Percentiles rank a stretch among this genome's conserved stretches.
Evolutionary conservation across 2,329 filamentous ascomycete species (phyloP).

Genomic region (Thielaviopsis euricoi): DNA sequence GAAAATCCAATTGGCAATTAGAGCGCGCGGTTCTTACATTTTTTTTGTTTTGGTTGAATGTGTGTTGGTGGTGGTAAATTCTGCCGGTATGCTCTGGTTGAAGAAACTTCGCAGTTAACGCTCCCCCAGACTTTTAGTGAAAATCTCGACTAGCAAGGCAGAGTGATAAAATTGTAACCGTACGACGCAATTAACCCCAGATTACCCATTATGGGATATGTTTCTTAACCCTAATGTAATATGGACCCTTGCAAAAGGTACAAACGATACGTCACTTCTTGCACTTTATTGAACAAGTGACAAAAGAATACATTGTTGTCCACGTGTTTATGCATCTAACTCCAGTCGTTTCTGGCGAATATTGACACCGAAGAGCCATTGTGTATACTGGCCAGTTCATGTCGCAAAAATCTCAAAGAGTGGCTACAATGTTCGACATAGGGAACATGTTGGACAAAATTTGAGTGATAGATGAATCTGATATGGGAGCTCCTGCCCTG

Average conservation of each 20-base stretch:
- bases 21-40: neutral
- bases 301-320: neutral
- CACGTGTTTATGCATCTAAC: no score
- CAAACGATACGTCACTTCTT: neutral
- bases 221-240: neutral
- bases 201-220: conserved; percentile 1
- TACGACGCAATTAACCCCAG: conserved; percentile 1
- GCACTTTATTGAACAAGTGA: neutral
- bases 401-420: no score
- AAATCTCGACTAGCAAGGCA: neutral
- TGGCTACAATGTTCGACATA: no score
- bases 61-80: neutral
- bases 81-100: neutral
- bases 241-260: neutral
- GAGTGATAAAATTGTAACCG: neutral
- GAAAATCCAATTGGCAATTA: neutral
- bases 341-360: no score
- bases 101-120: neutral
- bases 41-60: neutral
- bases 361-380: no score
- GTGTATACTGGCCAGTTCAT: no score
- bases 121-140: neutral
- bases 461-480: no score
- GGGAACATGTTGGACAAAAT: no score
- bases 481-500: no score